Conservation (phyloP, 164 flowering plant species). For the Protea cynaroides region DNA sequence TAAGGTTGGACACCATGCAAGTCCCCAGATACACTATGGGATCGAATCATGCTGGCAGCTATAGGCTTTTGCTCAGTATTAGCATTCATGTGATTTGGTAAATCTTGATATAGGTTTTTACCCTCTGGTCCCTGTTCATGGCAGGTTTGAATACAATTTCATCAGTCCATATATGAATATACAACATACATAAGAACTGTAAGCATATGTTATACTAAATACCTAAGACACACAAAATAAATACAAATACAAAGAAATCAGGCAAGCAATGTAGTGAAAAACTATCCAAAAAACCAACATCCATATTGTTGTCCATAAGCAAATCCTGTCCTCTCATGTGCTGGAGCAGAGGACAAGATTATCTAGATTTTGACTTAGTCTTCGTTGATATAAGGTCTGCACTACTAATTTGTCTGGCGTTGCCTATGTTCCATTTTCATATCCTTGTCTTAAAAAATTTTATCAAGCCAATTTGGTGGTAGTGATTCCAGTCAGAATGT, state of each 20-base stretch:
- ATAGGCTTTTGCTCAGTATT: slow-evolving; percentile 56
- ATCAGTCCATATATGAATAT: neutral
- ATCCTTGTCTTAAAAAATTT: too few relatives aligned
- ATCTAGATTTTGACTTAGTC: too few relatives aligned
- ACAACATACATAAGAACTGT: neutral
- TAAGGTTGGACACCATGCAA: slow-evolving; percentile 96
- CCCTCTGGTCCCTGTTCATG: slow-evolving; percentile 38
- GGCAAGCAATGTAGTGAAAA: neutral
- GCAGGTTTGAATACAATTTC: slow-evolving; percentile 7
- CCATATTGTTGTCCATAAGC: too few relatives aligned
- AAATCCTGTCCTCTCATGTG: neutral
- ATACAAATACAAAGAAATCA: too few relatives aligned
- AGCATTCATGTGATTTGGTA: slow-evolving; percentile 38
- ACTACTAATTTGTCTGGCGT: too few relatives aligned
- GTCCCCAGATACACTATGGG: slow-evolving; percentile 93
- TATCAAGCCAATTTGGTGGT: too few relatives aligned
- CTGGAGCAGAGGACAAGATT: too few relatives aligned
- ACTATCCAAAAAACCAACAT: neutral
- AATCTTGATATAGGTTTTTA: slow-evolving; percentile 30
- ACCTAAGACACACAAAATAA: too few relatives aligned
- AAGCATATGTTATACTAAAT: too few relatives aligned
- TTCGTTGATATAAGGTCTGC: too few relatives aligned
- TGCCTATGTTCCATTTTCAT: too few relatives aligned
- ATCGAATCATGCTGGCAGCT: slow-evolving; percentile 80
- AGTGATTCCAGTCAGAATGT: too few relatives aligned